A percentile compares a stretch with the other conserved stretches of the same genome.
These are phyloP conservation scores for Astraeus odoratus DNA, from an alignment of 768 basidiomycete species.

Conservation along the genomic window DNA sequence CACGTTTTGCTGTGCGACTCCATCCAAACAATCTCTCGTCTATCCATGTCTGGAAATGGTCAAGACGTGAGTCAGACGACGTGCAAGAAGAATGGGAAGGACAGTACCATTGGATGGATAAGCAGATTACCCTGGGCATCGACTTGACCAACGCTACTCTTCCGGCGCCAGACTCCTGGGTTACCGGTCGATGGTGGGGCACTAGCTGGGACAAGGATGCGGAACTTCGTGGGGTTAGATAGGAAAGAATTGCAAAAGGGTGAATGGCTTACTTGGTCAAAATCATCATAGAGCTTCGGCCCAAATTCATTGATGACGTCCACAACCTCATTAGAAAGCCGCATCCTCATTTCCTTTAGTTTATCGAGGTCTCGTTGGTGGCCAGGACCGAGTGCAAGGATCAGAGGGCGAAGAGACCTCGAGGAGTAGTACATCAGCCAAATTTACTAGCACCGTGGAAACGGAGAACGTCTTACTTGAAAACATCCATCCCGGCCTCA, in stretches of 20 bases:
- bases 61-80: slow-evolving; percentile 1
- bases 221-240: slow-evolving; percentile 40
- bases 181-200: slow-evolving; percentile 74
- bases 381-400: slow-evolving; percentile 83
- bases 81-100: slow-evolving; percentile 9
- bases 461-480: slow-evolving; percentile 62
- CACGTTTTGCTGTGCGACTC: slow-evolving; percentile 67
- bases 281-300: slow-evolving; percentile 81
- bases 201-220: slow-evolving; percentile 74
- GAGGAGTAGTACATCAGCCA: slow-evolving; percentile 5
- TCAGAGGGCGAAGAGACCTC: slow-evolving; percentile 87
- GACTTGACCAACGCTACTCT: slow-evolving; percentile 75
- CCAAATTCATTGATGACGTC: slow-evolving; percentile 84
- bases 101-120: slow-evolving; percentile 76
- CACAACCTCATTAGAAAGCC: slow-evolving; percentile 78
- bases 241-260: slow-evolving; percentile 1
- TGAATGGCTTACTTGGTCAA: slow-evolving; percentile 54
- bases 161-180: slow-evolving; percentile 72
- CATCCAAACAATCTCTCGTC: slow-evolving; percentile 93
- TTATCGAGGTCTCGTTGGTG: slow-evolving; percentile 76
- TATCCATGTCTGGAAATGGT: slow-evolving; percentile 61
- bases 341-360: slow-evolving; percentile 64
- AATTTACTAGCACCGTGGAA: slow-evolving; percentile 1
- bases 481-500: slow-evolving; percentile 94
- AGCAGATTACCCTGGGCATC: slow-evolving; percentile 80